These are phyloP conservation scores for Ganoderma resinaceum DNA, from an alignment of 1,284 basidiomycete genomes.

Conservation along the genomic window DNA sequence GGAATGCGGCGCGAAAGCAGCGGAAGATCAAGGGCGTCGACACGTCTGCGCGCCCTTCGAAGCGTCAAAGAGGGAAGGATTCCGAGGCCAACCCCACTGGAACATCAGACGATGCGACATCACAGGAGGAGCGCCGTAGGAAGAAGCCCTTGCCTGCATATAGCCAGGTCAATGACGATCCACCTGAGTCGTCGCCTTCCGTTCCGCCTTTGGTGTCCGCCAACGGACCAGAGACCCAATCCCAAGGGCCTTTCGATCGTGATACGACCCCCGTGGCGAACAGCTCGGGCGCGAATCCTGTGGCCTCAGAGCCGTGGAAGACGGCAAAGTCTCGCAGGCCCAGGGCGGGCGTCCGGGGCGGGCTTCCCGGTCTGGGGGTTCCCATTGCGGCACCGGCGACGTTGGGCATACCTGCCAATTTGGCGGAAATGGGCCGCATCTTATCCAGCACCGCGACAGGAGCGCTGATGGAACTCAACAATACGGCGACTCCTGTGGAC, in stretches of 20 bases:
- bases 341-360: not conserved
- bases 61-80: slow-evolving; percentile 17
- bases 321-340: slow-evolving; percentile 11
- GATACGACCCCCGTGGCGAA: not conserved
- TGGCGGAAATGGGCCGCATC: slow-evolving; percentile 19
- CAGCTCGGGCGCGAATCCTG: not conserved
- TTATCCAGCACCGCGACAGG: slow-evolving; percentile 12
- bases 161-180: not conserved
- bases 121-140: not conserved
- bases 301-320: not conserved
- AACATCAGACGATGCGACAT: not conserved
- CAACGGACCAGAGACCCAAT: not conserved
- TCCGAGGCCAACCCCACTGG: slow-evolving; percentile 5
- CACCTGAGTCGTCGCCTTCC: not conserved
- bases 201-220: not conserved
- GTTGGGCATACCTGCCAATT: slow-evolving; percentile 16
- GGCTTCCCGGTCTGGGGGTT: not conserved
- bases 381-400: not conserved
- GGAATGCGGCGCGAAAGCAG: not conserved
- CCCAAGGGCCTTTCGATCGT: no score
- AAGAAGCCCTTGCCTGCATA: not conserved
- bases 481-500: not conserved
- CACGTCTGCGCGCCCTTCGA: slow-evolving; percentile 6
- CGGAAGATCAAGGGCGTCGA: not conserved
- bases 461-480: slow-evolving; percentile 15